phyloP scores from a whole-genome alignment of 768 basidiomycete species.

The Grammothele lineata region DNA sequence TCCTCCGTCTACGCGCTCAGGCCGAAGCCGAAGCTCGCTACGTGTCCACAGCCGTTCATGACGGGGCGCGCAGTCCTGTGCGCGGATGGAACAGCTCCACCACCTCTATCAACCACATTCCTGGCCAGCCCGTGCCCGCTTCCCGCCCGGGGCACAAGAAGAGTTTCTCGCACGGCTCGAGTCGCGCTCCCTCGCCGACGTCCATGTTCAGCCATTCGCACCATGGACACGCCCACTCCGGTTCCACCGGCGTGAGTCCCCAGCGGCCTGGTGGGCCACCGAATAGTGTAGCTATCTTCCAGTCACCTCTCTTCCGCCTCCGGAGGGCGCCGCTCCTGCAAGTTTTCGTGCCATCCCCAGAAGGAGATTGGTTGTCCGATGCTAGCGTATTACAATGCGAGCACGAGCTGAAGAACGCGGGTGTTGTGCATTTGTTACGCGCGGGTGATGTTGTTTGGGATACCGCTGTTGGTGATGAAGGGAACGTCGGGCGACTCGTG shows the following conservation, averaged over 20 bases:
- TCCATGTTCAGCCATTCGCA: conserved; percentile 44
- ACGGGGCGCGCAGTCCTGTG: conserved; percentile 3
- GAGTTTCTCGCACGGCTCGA: conserved; percentile 40
- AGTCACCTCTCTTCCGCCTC: conserved; percentile 67
- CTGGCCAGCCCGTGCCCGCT: neutral
- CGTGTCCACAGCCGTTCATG: conserved; percentile 11
- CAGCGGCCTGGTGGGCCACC: no score
- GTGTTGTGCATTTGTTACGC: conserved; percentile 56
- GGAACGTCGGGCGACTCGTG: conserved; percentile 75
- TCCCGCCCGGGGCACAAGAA: no score
- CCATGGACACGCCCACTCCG: neutral
- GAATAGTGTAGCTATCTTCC: conserved; percentile 31
- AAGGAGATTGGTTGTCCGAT: conserved; percentile 85
- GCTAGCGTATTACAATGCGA: conserved; percentile 79
- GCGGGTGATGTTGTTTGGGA: conserved; percentile 88
- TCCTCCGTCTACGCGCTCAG: conserved; percentile 72
- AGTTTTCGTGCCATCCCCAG: conserved; percentile 82
- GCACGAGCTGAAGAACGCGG: conserved; percentile 68
- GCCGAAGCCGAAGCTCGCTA: conserved; percentile 55
- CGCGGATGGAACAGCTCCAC: conserved; percentile 9
- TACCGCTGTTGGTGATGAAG: conserved; percentile 80
- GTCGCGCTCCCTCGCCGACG: conserved; percentile 66
- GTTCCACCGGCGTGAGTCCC: no score
- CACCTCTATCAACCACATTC: conserved; percentile 11
- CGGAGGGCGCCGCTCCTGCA: conserved; percentile 73